These are phyloP conservation scores for Draba incana DNA, from an alignment of 345 rosid species.

Conservation along the genomic window DNA sequence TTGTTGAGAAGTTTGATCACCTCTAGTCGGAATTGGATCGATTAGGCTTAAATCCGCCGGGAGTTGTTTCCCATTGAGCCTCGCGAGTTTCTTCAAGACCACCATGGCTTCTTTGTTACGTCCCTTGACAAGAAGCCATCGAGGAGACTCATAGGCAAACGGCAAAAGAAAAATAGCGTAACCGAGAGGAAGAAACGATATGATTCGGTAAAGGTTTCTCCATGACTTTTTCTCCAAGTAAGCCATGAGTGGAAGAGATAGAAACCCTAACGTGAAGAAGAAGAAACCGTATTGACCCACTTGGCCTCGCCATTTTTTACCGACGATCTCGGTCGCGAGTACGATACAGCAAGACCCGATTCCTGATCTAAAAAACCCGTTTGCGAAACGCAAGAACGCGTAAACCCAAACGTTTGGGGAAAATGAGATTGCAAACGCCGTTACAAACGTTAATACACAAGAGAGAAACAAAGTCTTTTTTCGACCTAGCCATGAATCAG, in stretches of 20 bases:
- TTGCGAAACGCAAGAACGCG: conserved; percentile 63
- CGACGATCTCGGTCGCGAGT: conserved; percentile 67
- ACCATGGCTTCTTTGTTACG: conserved; percentile 56
- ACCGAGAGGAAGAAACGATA: conserved; percentile 55
- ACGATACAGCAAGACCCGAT: conserved; percentile 73
- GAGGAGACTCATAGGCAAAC: conserved; percentile 71
- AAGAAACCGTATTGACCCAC: conserved; percentile 80
- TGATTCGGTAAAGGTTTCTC: conserved; percentile 57
- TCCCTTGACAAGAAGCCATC: conserved; percentile 70
- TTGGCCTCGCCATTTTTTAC: conserved; percentile 75
- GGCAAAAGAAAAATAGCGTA: conserved; percentile 54
- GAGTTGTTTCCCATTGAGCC: conserved; percentile 55
- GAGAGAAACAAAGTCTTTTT: conserved; percentile 58
- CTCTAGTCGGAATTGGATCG: conserved; percentile 35
- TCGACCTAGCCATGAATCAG: conserved; percentile 64
- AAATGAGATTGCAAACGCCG: conserved; percentile 65
- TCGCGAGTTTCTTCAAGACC: conserved; percentile 51
- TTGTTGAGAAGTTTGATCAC: conserved; percentile 14
- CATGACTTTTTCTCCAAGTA: conserved; percentile 59
- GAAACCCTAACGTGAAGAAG: conserved; percentile 69
- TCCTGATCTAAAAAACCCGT: conserved; percentile 64
- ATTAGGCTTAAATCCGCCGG: conserved; percentile 48
- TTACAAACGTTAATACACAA: conserved; percentile 53
- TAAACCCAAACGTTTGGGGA: conserved; percentile 75
- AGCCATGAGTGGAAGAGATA: conserved; percentile 67